Evolutionary conservation across 2,329 filamentous ascomycete species (phyloP), one percentile per base, ranked within the genome.

Genomic region (Simplicillium aogashimaense): DNA sequence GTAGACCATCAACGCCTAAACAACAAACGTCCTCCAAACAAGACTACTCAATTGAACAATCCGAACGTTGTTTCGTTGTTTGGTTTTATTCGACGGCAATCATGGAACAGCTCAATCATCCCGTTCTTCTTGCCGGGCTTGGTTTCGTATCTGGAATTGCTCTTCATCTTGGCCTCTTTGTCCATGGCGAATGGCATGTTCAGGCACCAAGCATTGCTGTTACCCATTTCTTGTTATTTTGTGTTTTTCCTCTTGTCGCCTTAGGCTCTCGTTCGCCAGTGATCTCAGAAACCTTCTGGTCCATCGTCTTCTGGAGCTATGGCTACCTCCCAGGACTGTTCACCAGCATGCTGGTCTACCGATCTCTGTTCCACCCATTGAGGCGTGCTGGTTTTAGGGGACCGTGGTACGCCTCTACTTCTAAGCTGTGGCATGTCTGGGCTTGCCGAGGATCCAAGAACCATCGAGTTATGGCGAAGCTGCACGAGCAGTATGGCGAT

Each of bases 351-450:
- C 17, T 53, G 7, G 40, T 60, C n/a, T 63, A 68, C 47, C 55
- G 65, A 13, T 41, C 53, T 2, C 56, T 61, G 40, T 65, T 64
- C 43, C 65, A 66, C 39, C 59, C 57, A 3, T 50, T 65, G 10
- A 52, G 48, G n/a, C 39, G 53, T 11, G 42, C 44, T 29, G 45
- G 47, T 45, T 64, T 66, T 31, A 55, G 54, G 2, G 63, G 65
- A 0, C 65, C 65, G 2, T 55, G 55, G 35, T 47, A 48, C 9
- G 58, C 57, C 15, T 52, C 56, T 3, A 43, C 63, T 14, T 56
- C 54, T 13, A 66, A 66, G 37, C 48, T 64, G 3, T 63, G 63
- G 51, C 54, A 58, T 29, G 43, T 62, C 4, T 55, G 46, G 48
- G 42, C 36, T 33, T 44, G 13, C 44, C 48, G 37, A 51, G 50